A percentile compares a stretch with the other conserved stretches of the same genome.
These are phyloP conservation scores for Schoenoplectus tabernaemontani DNA, from an alignment of 202 grass and related monocot species.

Conservation along the genomic window DNA sequence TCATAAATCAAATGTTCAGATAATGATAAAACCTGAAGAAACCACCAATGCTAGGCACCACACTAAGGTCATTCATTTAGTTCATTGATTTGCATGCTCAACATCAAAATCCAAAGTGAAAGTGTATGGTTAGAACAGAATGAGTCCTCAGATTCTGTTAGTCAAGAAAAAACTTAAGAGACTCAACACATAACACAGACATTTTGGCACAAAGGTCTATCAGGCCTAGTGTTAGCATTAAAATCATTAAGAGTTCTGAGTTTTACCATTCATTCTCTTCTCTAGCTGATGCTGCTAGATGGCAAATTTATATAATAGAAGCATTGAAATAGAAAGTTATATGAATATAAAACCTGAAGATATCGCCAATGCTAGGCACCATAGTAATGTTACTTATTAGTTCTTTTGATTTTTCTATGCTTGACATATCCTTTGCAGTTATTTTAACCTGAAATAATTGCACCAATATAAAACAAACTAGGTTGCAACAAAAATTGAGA, in stretches of 20 bases:
- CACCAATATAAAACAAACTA: slow-evolving; percentile 18
- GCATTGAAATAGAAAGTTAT: too few species aligned
- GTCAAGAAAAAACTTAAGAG: background rate
- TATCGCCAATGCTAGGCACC: slow-evolving; percentile 83
- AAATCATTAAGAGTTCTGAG: slow-evolving; percentile 14
- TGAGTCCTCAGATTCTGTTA: background rate
- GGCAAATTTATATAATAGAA: too few species aligned
- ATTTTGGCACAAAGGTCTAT: background rate
- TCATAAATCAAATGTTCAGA: slow-evolving; percentile 11
- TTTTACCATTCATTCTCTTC: too few species aligned
- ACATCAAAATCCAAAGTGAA: background rate
- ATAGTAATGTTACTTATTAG: slow-evolving; percentile 84
- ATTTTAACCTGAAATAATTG: slow-evolving; percentile 81
- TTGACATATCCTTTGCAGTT: slow-evolving; percentile 44
- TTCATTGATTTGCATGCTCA: background rate
- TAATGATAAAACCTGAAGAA: slow-evolving; percentile 56
- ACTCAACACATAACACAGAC: slow-evolving; percentile 4
- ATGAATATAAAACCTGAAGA: slow-evolving; percentile 54
- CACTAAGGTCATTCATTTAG: slow-evolving; percentile 41
- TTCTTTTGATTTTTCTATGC: slow-evolving; percentile 59
- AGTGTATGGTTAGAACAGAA: background rate
- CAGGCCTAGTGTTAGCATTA: background rate
- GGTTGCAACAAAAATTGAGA: slow-evolving; percentile 4
- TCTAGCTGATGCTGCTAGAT: too few species aligned
- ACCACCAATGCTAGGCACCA: slow-evolving; percentile 85